Percentiles rank a stretch among this genome's conserved stretches.
These are phyloP conservation scores for Tuber indicum DNA, from an alignment of 495 filamentous ascomycete genomes.

Conservation along the genomic window DNA sequence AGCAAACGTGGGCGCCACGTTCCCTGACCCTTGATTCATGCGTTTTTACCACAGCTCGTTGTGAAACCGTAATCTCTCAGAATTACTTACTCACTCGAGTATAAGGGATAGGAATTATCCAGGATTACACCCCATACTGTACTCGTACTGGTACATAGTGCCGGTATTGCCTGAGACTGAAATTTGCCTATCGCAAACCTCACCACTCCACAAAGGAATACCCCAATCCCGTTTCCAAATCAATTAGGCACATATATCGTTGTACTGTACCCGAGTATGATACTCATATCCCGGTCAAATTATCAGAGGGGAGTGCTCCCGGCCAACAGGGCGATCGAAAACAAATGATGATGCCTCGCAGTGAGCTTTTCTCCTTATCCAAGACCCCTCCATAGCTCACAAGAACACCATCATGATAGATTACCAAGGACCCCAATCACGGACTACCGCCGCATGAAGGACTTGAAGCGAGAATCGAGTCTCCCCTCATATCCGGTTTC, in stretches of 20 bases:
- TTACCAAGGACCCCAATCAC: not conserved
- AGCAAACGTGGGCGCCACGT: not conserved
- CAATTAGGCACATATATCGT: not conserved
- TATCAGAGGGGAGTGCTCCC: not conserved
- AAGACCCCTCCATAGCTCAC: not conserved
- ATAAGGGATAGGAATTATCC: not conserved
- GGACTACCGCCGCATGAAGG: not conserved
- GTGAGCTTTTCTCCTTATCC: not conserved
- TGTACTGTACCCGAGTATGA: not conserved
- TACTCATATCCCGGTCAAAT: not conserved
- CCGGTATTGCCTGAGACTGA: slow-evolving; percentile 1
- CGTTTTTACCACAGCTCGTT: not conserved
- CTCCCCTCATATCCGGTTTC: not conserved
- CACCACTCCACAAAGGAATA: not conserved
- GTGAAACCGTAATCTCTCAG: not conserved
- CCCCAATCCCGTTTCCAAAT: not conserved
- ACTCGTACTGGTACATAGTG: not conserved
- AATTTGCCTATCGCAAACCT: not conserved
- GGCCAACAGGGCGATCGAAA: not conserved
- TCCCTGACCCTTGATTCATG: not conserved
- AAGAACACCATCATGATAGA: not conserved
- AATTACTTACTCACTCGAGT: not conserved
- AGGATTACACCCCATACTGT: not conserved
- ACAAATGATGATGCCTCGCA: not conserved
- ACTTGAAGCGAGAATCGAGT: not conserved